Conservation (phyloP, 768 basidiomycete species). For the Pleurotus citrinopileatus region DNA sequence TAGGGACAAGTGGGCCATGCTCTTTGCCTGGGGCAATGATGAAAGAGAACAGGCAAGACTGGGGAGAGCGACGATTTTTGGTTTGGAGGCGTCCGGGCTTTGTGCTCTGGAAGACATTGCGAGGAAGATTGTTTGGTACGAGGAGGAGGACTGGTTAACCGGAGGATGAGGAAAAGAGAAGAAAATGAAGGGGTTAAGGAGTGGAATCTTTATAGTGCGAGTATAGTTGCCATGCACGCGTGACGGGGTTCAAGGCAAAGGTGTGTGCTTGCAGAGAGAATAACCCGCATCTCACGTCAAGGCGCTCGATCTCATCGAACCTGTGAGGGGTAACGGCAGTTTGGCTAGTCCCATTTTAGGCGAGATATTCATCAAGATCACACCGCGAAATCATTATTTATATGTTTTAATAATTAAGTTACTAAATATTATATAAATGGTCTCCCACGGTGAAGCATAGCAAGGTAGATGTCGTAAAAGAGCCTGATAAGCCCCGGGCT, state of each 20-base stretch:
- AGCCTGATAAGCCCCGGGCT: too few species aligned
- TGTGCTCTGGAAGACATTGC: constrained; percentile 34
- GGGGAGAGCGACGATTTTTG: constrained; percentile 60
- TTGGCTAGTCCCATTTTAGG: too few species aligned
- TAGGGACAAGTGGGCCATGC: constrained; percentile 59
- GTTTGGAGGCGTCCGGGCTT: constrained; percentile 42
- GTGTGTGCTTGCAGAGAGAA: neutral
- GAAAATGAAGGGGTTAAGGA: neutral
- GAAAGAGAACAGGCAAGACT: constrained; percentile 67
- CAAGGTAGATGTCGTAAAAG: too few species aligned
- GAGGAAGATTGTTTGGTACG: constrained; percentile 14
- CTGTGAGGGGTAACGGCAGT: neutral
- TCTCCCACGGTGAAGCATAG: neutral
- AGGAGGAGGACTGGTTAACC: constrained; percentile 14
- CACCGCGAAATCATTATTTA: neutral
- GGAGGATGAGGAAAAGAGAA: constrained; percentile 10
- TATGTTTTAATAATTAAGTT: too few species aligned
- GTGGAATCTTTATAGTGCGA: constrained; percentile 2
- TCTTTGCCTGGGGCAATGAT: constrained; percentile 69
- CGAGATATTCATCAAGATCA: neutral
- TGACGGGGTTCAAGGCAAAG: too few species aligned
- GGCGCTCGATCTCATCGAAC: neutral
- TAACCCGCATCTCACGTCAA: constrained; percentile 1
- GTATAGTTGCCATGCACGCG: neutral
- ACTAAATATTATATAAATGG: too few species aligned